Evolutionary conservation across 768 basidiomycete species (phyloP).

Genomic region (Pulveroboletus ravenelii): DNA sequence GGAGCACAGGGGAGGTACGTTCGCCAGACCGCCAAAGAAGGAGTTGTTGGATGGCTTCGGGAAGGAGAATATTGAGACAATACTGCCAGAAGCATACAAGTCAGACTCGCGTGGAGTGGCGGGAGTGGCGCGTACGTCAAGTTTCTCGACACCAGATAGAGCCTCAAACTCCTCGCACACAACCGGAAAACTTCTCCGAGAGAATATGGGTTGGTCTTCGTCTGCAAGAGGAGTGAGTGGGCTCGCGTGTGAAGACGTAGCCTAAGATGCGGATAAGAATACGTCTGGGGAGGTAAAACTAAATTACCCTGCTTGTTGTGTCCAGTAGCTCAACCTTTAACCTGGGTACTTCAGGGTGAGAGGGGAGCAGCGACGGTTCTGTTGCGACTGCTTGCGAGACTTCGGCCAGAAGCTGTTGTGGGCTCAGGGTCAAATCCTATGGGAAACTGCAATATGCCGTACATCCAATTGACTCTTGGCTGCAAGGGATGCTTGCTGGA

Average conservation of each 20-base stretch:
- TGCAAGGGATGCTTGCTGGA: slow-evolving; percentile 10
- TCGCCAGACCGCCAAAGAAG: slow-evolving; percentile 66
- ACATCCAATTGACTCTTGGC: slow-evolving; percentile 27
- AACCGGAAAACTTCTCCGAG: slow-evolving; percentile 14
- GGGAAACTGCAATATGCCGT: slow-evolving; percentile 12
- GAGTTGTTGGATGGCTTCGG: slow-evolving; percentile 67
- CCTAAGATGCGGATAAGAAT: slow-evolving; percentile 11
- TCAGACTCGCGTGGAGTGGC: not conserved
- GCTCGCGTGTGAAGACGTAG: slow-evolving; percentile 15
- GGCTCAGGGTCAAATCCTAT: slow-evolving; percentile 16
- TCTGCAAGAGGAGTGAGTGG: slow-evolving; percentile 19
- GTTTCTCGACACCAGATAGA: slow-evolving; percentile 44
- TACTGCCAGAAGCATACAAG: slow-evolving; percentile 41
- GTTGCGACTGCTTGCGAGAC: slow-evolving; percentile 30
- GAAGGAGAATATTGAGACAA: slow-evolving; percentile 65
- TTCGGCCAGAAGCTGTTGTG: slow-evolving; percentile 23
- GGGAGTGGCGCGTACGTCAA: slow-evolving; percentile 38
- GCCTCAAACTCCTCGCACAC: slow-evolving; percentile 43
- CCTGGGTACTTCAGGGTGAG: slow-evolving; percentile 20
- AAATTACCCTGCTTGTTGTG: slow-evolving; percentile 9
- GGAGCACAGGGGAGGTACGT: slow-evolving; percentile 46
- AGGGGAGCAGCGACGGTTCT: slow-evolving; percentile 24
- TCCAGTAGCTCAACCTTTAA: slow-evolving; percentile 12
- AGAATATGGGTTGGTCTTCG: slow-evolving; percentile 1
- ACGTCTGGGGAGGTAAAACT: not conserved